Percentiles rank a stretch among this genome's conserved stretches.
These are phyloP conservation scores for Voacanga thouarsii DNA, from an alignment of 257 asterid genomes.

Conservation along the genomic window DNA sequence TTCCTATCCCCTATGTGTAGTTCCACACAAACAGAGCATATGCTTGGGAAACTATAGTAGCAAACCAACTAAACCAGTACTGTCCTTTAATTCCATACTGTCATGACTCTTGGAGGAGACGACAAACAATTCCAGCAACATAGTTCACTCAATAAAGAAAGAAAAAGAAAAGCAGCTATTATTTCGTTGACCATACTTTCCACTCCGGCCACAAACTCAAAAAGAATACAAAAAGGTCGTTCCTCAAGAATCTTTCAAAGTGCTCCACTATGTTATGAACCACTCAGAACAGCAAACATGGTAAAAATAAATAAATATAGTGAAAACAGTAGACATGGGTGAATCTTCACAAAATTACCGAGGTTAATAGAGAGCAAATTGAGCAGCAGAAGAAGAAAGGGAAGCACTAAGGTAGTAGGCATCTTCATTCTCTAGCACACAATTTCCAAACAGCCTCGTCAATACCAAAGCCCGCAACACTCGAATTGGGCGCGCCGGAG, in stretches of 20 bases:
- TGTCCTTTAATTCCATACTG: neutral
- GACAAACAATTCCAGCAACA: neutral
- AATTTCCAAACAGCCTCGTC: conserved; percentile 52
- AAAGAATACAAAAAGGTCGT: neutral
- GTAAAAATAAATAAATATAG: neutral
- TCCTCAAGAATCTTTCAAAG: neutral
- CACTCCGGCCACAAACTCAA: neutral
- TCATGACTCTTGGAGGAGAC: neutral
- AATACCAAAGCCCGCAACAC: conserved; percentile 30
- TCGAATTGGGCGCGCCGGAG: conserved; percentile 26
- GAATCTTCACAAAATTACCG: conserved; percentile 36
- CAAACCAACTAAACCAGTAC: neutral
- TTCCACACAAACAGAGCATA: neutral
- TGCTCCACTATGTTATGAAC: neutral
- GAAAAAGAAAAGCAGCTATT: neutral
- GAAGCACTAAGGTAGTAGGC: conserved; percentile 34
- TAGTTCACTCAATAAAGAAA: neutral
- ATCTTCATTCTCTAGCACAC: conserved; percentile 57
- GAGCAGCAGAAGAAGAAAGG: conserved; percentile 56
- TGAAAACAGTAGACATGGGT: neutral
- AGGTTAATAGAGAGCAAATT: conserved; percentile 47
- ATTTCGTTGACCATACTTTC: neutral
- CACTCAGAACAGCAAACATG: neutral
- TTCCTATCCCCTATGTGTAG: neutral
- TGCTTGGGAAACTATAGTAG: neutral